Percentiles rank a stretch among this genome's conserved stretches.
phyloP scores from a whole-genome alignment of 805 yeast species.

The Torulaspora gathmanii region DNA sequence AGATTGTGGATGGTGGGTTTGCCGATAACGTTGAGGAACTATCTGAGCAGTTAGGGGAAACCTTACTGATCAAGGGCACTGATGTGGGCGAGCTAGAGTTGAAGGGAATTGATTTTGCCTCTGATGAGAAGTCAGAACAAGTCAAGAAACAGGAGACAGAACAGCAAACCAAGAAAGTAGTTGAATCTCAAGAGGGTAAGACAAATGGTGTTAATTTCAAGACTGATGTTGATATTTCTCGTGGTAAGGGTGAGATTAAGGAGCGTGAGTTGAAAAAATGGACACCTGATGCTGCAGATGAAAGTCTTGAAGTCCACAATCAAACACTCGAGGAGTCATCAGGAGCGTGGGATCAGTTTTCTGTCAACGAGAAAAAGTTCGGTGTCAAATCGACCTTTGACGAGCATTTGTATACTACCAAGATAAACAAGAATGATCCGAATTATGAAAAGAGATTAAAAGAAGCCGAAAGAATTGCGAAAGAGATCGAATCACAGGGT shows the following conservation, averaged over 20 bases:
- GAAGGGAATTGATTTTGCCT: slow-evolving; percentile 29
- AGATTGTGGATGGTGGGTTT: slow-evolving; percentile 36
- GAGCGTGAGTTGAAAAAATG: slow-evolving; percentile 80
- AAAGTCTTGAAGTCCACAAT: slow-evolving; percentile 10
- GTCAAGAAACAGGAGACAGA: slow-evolving; percentile 11
- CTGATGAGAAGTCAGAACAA: slow-evolving; percentile 24
- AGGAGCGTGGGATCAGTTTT: slow-evolving; percentile 84
- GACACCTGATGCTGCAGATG: slow-evolving; percentile 60
- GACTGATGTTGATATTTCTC: slow-evolving; percentile 83
- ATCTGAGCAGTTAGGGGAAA: slow-evolving; percentile 23
- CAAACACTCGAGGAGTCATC: slow-evolving; percentile 38
- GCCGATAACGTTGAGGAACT: slow-evolving; percentile 35
- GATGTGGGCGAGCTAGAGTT: slow-evolving; percentile 42
- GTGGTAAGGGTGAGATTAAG: slow-evolving; percentile 36
- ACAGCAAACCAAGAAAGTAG: slow-evolving; percentile 9
- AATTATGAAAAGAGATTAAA: slow-evolving; percentile 60
- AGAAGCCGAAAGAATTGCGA: slow-evolving; percentile 74
- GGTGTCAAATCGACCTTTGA: slow-evolving; percentile 80
- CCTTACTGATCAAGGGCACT: slow-evolving; percentile 31
- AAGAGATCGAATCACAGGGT: slow-evolving; percentile 70
- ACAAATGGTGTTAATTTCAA: slow-evolving; percentile 45
- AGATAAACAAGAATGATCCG: slow-evolving; percentile 63
- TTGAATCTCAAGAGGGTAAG: slow-evolving; percentile 5
- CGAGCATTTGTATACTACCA: slow-evolving; percentile 84
- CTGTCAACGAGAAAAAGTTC: slow-evolving; percentile 81